These are phyloP conservation scores for Acacia acuminata DNA, from an alignment of 306 rosid species.

Conservation along the genomic window DNA sequence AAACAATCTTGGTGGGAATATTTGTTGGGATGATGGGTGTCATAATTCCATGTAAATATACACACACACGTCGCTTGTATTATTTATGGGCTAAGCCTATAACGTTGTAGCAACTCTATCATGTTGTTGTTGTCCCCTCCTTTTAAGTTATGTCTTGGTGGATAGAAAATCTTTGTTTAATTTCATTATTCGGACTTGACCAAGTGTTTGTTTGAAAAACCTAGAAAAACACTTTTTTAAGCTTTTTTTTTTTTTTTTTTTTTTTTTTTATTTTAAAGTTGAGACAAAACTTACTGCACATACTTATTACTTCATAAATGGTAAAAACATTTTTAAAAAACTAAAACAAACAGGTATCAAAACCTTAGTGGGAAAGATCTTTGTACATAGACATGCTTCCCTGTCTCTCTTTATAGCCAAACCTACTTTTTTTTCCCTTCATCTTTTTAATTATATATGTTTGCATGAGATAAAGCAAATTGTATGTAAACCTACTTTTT, in stretches of 20 bases:
- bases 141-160: background rate
- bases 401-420: background rate
- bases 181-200: constrained; percentile 6
- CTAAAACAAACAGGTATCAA: too few species aligned
- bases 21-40: constrained; percentile 6
- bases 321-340: too few species aligned
- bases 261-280: too few species aligned
- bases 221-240: too few species aligned
- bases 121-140: background rate
- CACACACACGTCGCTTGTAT: background rate
- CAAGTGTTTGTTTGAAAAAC: too few species aligned
- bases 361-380: background rate
- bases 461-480: background rate
- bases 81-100: constrained; percentile 1
- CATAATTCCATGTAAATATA: background rate
- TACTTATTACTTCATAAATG: too few species aligned
- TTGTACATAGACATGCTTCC: background rate
- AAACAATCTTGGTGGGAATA: constrained; percentile 23
- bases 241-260: too few species aligned
- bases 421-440: background rate
- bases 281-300: too few species aligned
- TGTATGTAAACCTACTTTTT: background rate
- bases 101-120: background rate
- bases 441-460: background rate
- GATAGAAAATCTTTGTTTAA: background rate